Conservation (phyloP, 768 basidiomycete genomes). For the Pleurotus salmoneostramineus region DNA sequence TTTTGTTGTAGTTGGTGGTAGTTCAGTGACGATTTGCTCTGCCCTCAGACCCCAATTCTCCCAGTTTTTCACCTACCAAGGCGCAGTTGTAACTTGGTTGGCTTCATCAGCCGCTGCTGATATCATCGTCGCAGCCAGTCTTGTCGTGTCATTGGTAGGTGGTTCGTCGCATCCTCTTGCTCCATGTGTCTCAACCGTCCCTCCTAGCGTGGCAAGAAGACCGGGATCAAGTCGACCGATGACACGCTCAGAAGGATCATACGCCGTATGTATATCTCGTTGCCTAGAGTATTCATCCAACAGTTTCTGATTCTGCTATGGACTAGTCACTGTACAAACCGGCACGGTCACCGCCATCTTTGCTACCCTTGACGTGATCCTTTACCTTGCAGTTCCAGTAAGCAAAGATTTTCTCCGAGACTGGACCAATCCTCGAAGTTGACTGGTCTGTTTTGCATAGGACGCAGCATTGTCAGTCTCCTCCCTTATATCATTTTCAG, state of each 20-base stretch:
- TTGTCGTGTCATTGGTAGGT: too few species aligned
- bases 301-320: neutral
- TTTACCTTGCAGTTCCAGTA: neutral
- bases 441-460: neutral
- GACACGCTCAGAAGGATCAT: neutral
- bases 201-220: neutral
- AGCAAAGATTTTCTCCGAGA: neutral
- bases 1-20: too few species aligned
- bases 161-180: neutral
- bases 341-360: neutral
- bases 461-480: conserved; percentile 1
- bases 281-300: neutral
- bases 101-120: too few species aligned
- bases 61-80: too few species aligned
- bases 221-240: neutral
- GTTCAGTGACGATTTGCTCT: too few species aligned
- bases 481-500: neutral
- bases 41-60: too few species aligned
- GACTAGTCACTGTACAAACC: conserved; percentile 4
- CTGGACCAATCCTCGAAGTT: neutral
- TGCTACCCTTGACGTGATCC: neutral
- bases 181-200: neutral
- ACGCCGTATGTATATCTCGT: neutral
- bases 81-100: too few species aligned
- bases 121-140: too few species aligned